A percentile compares a stretch with the other conserved stretches of the same genome.
These are phyloP conservation scores for Rhodamnia rubescens DNA, from an alignment of 345 rosid genomes.

Conservation along the genomic window DNA sequence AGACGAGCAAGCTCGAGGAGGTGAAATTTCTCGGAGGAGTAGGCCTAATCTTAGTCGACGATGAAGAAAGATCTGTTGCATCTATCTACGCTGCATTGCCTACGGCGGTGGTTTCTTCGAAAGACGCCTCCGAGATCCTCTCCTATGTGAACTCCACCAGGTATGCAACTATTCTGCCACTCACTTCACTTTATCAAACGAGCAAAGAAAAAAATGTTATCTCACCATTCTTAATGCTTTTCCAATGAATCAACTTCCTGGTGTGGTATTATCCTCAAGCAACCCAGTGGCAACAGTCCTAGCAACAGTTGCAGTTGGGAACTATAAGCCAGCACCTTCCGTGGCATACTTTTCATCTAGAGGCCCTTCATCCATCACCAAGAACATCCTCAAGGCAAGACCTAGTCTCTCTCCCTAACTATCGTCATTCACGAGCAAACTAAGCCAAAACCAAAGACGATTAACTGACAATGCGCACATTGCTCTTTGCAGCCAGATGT, in stretches of 20 bases:
- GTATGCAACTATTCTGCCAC: conserved; percentile 15
- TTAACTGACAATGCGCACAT: neutral
- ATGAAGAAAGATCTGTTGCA: conserved; percentile 29
- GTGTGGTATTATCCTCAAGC: conserved; percentile 10
- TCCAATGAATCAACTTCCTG: neutral
- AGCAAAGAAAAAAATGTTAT: neutral
- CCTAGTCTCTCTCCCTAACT: neutral
- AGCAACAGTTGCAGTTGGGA: conserved; percentile 30
- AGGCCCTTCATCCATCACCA: conserved; percentile 57
- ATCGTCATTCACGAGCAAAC: neutral
- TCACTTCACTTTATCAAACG: neutral
- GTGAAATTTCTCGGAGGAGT: conserved; percentile 44
- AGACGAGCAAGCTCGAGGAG: conserved; percentile 13
- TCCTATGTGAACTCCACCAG: conserved; percentile 60
- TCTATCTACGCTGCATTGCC: conserved; percentile 37
- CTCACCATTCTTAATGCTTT: neutral
- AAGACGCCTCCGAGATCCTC: conserved; percentile 34
- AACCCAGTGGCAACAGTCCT: conserved; percentile 65
- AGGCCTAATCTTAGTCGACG: conserved; percentile 44
- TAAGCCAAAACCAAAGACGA: neutral
- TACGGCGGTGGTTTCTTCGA: conserved; percentile 30
- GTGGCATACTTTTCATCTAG: conserved; percentile 65
- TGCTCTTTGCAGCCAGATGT: conserved; percentile 62
- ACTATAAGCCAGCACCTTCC: conserved; percentile 58
- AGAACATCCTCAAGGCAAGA: conserved; percentile 68